Base-by-base conservation (phyloP, 2,329 filamentous ascomycete species). In the Exophiala sp. region DNA sequence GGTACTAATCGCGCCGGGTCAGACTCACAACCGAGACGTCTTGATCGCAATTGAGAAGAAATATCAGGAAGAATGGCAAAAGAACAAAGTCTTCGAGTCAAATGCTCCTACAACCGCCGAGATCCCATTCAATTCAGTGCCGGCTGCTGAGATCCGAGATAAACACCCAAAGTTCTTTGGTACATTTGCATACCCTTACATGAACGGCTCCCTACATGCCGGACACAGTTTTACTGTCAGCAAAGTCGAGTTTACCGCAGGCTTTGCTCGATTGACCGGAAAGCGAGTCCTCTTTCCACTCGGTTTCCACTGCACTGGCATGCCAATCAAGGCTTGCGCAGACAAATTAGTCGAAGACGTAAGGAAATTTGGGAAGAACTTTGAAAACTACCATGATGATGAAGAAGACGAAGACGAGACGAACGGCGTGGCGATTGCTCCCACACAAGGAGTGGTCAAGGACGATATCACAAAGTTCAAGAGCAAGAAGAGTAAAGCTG, bases 241-340 rank as follows among this genome's bases (percentile, higher is more conserved):
- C 67, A 99, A 99, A 74, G 85, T 96, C 65, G 94, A 99, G 74
- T 99, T 97, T 71, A 86, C 85, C 54, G 83, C 87, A 20, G 90
- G 92, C 40, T 91, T 90, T 68, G 86, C 88, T 43, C 82, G 92
- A 52, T 95, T 97, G 89, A 84, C 91, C 70, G 94, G 94, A 67
- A 92, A 92, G 78, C 81, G 87, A 49, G 80, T 86, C 53, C 78
- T 97, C 49, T 96, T 94, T 70, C 94, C 94, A 53, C 86, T 94
- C 67, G 94, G 92, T 32, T 99, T 91, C 77, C 94, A 99, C 78
- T 90, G 88, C 75, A 97, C 92, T 0, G 94, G 94, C 65, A 95
- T 99, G 87, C 91, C 91, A 42, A 99, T 99, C 78, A 96, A 96
- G 75, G 91, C 94, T 5, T 95, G 89, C 66, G 91, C 94, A 50